Base-by-base conservation (phyloP, 2,329 filamentous ascomycete species). In the Diaporthe vaccinii region DNA sequence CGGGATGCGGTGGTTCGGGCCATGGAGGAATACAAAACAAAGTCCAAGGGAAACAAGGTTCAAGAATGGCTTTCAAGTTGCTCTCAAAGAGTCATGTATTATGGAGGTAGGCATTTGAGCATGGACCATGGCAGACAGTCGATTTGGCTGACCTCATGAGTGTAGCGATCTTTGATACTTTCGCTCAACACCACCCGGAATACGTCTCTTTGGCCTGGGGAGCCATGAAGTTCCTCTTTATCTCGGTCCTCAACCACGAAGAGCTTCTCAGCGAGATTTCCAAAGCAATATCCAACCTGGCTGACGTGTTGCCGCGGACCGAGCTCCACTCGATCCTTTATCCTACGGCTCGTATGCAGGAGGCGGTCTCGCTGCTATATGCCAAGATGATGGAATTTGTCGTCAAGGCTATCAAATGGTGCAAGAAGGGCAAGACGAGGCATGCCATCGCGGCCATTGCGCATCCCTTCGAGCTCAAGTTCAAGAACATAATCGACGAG, bases 381-480 rank as follows among this genome's bases (percentile, higher is more conserved):
- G 76, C 76, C 28, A 67, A 79, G 10, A 77, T 80, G 44, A 78
- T 80, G 25, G 44, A 79, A 17, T 80, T 80, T 31, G 67, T 79
- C 4, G 59, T 78, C 12, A 69, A 72, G 36, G 75, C 78, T 20
- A 61, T 77, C 4, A 76, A 72, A 10, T 80, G 79, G 79, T 80
- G 77, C 67, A 75, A 79, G 49, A 75, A 79, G 57, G 59, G 75
- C 31, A 75, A 73, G 67, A 8, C 78, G 3, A 34, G 17, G 20
- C 79, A 79, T 62, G 57, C 76, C 8, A 68, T 76, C 25, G 46
- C 76, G 4, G 62, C 79, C n/a, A 51, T 80, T 8, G 46, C 74
- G 1, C 74, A 76, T 31, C 79, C 79, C 1, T 77, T 68, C 9
- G 76, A 75, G 22, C 70, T 80, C 9, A 75, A 72, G 34, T 80